phyloP scores from a whole-genome alignment of 768 basidiomycete species.

The Leccinum rimulosum region DNA sequence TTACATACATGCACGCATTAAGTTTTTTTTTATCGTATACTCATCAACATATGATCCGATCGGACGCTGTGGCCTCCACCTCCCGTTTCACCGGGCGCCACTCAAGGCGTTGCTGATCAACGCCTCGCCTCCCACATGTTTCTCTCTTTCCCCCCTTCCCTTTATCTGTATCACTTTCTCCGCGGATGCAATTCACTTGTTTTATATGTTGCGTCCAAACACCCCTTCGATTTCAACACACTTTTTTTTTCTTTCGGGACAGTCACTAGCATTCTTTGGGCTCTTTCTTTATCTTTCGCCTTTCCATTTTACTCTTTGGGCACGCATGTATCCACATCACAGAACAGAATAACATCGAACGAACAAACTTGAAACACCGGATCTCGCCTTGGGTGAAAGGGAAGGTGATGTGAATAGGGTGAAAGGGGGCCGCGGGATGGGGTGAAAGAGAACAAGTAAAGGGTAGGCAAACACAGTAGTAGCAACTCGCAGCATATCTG shows the following conservation, averaged over 20 bases:
- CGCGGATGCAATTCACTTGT: background rate
- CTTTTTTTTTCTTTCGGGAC: conserved; percentile 12
- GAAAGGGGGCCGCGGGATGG: background rate
- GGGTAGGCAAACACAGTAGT: background rate
- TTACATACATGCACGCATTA: conserved; percentile 7
- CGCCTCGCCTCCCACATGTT: conserved; percentile 3
- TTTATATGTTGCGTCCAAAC: background rate
- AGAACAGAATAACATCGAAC: conserved; percentile 5
- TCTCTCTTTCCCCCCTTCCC: background rate
- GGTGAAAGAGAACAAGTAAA: background rate
- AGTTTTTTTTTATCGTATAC: conserved; percentile 12
- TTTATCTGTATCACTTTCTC: background rate
- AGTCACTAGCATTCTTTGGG: background rate
- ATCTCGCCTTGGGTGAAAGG: background rate
- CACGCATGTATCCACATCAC: background rate
- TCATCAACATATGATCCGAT: background rate
- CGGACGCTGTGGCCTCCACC: background rate
- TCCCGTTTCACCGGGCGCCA: conserved; percentile 4
- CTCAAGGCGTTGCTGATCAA: conserved; percentile 1
- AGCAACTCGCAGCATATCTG: background rate
- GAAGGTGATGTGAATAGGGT: background rate
- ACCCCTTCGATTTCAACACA: background rate
- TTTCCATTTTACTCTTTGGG: background rate
- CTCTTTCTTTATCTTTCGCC: background rate
- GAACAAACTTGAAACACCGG: background rate